Conservation (phyloP, 2,329 filamentous ascomycete species). For the Ascochyta fabae region DNA sequence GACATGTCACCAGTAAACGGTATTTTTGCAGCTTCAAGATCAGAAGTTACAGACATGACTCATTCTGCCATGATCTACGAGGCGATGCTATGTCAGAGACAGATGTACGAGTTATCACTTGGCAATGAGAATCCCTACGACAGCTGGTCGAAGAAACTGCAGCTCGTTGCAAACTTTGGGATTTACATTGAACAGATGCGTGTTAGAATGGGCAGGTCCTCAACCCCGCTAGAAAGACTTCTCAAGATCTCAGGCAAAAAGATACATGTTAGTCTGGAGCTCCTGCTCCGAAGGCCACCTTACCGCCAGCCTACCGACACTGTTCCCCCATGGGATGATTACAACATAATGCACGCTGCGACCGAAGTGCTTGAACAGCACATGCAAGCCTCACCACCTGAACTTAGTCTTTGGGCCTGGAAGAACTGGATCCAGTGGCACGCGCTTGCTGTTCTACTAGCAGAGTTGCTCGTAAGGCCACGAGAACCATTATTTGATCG, state of each 20-base stretch:
- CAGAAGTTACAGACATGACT: too few relatives aligned
- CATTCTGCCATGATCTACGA: too few relatives aligned
- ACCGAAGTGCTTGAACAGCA: slow-evolving; percentile 15
- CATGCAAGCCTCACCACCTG: neutral
- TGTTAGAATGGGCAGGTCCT: neutral
- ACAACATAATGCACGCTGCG: slow-evolving; percentile 8
- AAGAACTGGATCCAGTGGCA: slow-evolving; percentile 26
- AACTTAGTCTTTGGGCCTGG: slow-evolving; percentile 19
- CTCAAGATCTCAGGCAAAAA: slow-evolving; percentile 3
- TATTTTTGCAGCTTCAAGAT: too few relatives aligned
- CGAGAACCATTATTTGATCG: neutral
- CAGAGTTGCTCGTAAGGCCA: slow-evolving; percentile 9
- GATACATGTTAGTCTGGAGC: slow-evolving; percentile 5
- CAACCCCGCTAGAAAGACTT: neutral
- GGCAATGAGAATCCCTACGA: too few relatives aligned
- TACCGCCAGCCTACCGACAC: slow-evolving; percentile 3
- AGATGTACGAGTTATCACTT: too few relatives aligned
- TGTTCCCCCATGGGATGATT: slow-evolving; percentile 18
- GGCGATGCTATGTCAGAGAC: too few relatives aligned
- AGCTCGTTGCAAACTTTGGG: neutral
- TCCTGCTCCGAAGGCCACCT: slow-evolving; percentile 14
- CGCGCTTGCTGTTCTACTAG: slow-evolving; percentile 21
- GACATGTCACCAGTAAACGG: too few relatives aligned
- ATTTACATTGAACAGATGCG: neutral
- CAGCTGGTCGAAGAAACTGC: neutral